These are phyloP conservation scores for Nepenthes mirabilis DNA, from an alignment of 148 eudicot species.

Conservation along the genomic window DNA sequence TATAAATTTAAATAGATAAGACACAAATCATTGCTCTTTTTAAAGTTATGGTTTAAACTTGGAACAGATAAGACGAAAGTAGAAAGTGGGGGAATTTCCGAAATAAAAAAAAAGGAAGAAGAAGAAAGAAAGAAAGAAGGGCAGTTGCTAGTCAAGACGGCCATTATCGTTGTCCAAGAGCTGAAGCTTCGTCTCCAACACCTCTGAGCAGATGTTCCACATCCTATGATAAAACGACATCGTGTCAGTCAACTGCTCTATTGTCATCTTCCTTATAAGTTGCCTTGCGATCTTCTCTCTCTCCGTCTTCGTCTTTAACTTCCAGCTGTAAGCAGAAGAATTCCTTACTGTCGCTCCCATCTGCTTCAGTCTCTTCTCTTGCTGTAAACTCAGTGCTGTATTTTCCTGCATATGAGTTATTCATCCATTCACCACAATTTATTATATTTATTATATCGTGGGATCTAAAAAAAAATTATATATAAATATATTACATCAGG, in stretches of 20 bases:
- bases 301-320: conserved; percentile 29
- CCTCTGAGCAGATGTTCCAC: conserved; percentile 33
- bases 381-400: conserved; percentile 27
- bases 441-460: too few relatives aligned
- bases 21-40: too few relatives aligned
- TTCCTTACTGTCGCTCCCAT: conserved; percentile 44
- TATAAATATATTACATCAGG: too few relatives aligned
- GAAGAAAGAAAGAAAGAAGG: too few relatives aligned
- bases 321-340: conserved; percentile 15
- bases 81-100: too few relatives aligned
- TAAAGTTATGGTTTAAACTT: too few relatives aligned
- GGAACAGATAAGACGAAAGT: too few relatives aligned
- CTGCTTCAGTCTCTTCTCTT: conserved; percentile 34
- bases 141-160: too few relatives aligned
- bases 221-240: conserved; percentile 32
- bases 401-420: conserved; percentile 16
- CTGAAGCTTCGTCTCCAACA: conserved; percentile 27
- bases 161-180: conserved; percentile 11
- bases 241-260: conserved; percentile 33
- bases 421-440: too few relatives aligned
- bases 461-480: too few relatives aligned
- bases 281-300: conserved; percentile 23
- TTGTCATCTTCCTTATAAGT: conserved; percentile 28
- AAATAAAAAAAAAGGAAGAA: too few relatives aligned
- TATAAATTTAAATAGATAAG: too few relatives aligned